These are phyloP conservation scores for Cicer yamashitae DNA, from an alignment of 306 rosid species.

Conservation along the genomic window DNA sequence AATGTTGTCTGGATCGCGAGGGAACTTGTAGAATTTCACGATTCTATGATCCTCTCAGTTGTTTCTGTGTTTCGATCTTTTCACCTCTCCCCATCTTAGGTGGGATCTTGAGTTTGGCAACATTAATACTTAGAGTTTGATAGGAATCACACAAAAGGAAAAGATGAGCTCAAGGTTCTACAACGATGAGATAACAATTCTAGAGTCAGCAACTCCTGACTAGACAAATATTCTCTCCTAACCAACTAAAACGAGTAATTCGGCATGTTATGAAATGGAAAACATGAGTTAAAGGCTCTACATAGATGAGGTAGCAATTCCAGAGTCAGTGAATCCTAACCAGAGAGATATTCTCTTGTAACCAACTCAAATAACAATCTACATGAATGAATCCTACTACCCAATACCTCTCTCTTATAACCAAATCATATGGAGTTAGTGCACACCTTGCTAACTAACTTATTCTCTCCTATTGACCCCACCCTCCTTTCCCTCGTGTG, in stretches of 20 bases:
- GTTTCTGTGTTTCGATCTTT: background rate
- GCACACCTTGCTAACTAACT: background rate
- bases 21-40: background rate
- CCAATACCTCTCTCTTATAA: background rate
- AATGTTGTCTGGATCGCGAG: background rate
- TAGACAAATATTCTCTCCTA: no score
- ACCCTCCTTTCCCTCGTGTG: background rate
- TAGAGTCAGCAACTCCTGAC: no score
- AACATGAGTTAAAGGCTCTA: no score
- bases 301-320: no score
- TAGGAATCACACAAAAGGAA: no score
- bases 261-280: no score
- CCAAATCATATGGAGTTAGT: background rate
- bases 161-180: no score
- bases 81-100: background rate
- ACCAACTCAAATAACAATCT: no score
- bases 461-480: background rate
- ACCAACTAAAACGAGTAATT: no score
- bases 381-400: background rate
- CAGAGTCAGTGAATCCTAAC: no score
- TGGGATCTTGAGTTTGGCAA: background rate
- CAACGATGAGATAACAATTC: no score
- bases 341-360: no score
- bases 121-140: conserved; percentile 5
- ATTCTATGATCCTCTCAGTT: background rate